A percentile compares a stretch with the other conserved stretches of the same genome.
Conservation (phyloP, 352 stramenopile genomes). For the Pythium periplocum region DNA sequence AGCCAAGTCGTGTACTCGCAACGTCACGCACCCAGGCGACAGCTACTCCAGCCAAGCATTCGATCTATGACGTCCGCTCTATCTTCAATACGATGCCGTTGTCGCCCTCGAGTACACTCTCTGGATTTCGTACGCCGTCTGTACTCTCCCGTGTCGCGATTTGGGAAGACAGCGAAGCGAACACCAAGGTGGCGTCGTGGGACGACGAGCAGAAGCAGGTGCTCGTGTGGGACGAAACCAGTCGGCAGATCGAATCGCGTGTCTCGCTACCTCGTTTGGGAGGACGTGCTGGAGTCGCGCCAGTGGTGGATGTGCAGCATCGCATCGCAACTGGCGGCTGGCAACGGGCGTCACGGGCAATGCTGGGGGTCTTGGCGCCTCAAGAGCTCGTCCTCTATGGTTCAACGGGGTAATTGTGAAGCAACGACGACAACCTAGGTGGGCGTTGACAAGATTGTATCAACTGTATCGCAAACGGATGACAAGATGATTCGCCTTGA, state of each 20-base stretch:
- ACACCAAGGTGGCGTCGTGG: slow-evolving; percentile 14
- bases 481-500: no score
- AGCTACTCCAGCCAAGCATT: slow-evolving; percentile 9
- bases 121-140: slow-evolving; percentile 14
- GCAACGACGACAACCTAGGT: no score
- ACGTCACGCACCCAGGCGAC: slow-evolving; percentile 11
- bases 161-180: slow-evolving; percentile 4
- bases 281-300: neutral
- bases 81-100: neutral
- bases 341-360: no score
- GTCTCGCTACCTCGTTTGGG: neutral
- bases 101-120: slow-evolving; percentile 4
- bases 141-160: slow-evolving; percentile 12
- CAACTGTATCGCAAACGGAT: no score
- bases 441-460: no score
- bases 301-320: slow-evolving; percentile 16
- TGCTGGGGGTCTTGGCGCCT: no score
- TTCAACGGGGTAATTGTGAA: no score
- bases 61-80: slow-evolving; percentile 8
- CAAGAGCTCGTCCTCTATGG: no score
- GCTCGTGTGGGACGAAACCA: slow-evolving; percentile 10
- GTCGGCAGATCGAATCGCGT: slow-evolving; percentile 1
- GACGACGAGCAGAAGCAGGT: slow-evolving; percentile 13
- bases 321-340: no score
- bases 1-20: slow-evolving; percentile 6